These are phyloP conservation scores for Gossypium longicalyx DNA, from an alignment of 345 rosid species.

Conservation along the genomic window DNA sequence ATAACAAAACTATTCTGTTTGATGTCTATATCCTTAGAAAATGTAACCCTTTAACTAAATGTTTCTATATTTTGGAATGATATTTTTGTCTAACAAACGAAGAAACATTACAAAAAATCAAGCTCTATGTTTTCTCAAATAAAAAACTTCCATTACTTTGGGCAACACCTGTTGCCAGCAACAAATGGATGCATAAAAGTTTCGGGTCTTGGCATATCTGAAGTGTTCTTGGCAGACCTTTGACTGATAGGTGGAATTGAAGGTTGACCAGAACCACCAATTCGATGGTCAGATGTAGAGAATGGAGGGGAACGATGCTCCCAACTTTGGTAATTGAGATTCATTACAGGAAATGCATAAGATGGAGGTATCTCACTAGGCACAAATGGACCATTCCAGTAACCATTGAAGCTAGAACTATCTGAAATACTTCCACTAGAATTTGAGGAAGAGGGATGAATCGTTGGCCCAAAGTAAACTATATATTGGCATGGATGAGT, in stretches of 20 bases:
- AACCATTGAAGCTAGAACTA: slow-evolving; percentile 57
- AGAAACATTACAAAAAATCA: not conserved
- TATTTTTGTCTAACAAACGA: not conserved
- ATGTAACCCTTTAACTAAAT: not conserved
- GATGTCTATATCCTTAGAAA: not conserved
- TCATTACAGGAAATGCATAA: slow-evolving; percentile 66
- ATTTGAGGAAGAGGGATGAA: slow-evolving; percentile 75
- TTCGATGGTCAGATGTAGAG: slow-evolving; percentile 47
- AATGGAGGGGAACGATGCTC: slow-evolving; percentile 69
- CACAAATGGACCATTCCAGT: slow-evolving; percentile 71
- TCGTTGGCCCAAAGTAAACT: slow-evolving; percentile 75
- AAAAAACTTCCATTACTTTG: not conserved
- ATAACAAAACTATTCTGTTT: not conserved
- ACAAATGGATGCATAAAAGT: slow-evolving; percentile 71
- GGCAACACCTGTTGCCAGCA: slow-evolving; percentile 68
- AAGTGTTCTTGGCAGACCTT: slow-evolving; percentile 52
- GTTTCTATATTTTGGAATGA: not conserved
- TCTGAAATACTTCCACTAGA: slow-evolving; percentile 60
- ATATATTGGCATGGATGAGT: slow-evolving; percentile 86
- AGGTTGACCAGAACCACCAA: slow-evolving; percentile 54
- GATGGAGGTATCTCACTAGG: slow-evolving; percentile 67
- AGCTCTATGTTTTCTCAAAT: slow-evolving; percentile 5
- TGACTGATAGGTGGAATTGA: slow-evolving; percentile 46
- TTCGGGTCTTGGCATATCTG: slow-evolving; percentile 63
- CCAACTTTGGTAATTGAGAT: slow-evolving; percentile 72